A percentile compares a stretch with the other conserved stretches of the same genome.
phyloP scores from a whole-genome alignment of 2,329 filamentous ascomycete genomes.

The Phoma sp. region DNA sequence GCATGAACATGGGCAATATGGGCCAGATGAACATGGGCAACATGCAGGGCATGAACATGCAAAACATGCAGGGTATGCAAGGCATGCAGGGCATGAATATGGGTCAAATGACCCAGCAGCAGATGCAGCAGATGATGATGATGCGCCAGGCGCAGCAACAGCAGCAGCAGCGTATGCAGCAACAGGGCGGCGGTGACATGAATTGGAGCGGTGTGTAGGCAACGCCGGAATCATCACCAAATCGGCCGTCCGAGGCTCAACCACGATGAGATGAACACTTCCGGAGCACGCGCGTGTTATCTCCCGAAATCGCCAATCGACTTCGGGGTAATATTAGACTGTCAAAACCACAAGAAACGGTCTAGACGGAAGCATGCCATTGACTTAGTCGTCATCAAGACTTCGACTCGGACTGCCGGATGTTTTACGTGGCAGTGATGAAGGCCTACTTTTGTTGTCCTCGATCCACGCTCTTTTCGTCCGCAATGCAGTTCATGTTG shows the following conservation, averaged over 20 bases:
- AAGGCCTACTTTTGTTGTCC: too few relatives aligned
- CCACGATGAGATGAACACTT: neutral
- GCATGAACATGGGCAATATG: conserved; percentile 37
- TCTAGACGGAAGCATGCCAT: too few relatives aligned
- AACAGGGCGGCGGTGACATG: conserved; percentile 32
- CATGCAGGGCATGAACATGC: conserved; percentile 19
- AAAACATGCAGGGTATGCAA: conserved; percentile 24
- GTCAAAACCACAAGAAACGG: too few relatives aligned
- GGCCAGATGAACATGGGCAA: conserved; percentile 27
- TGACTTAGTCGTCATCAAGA: too few relatives aligned
- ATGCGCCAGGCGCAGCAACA: conserved; percentile 42
- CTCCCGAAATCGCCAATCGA: neutral
- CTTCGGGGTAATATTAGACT: neutral
- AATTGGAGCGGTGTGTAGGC: conserved; percentile 37
- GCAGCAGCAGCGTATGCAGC: conserved; percentile 31
- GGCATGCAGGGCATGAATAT: conserved; percentile 36
- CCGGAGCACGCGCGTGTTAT: neutral
- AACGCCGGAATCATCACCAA: neutral
- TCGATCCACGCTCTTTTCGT: too few relatives aligned
- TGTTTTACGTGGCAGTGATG: too few relatives aligned
- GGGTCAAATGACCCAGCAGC: conserved; percentile 39
- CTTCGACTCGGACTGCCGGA: too few relatives aligned
- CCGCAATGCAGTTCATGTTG: too few relatives aligned
- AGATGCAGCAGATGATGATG: conserved; percentile 44
- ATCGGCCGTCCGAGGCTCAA: neutral